Evolutionary conservation across 306 rosid genomes (phyloP).

Genomic region (Casuarina equisetifolia): DNA sequence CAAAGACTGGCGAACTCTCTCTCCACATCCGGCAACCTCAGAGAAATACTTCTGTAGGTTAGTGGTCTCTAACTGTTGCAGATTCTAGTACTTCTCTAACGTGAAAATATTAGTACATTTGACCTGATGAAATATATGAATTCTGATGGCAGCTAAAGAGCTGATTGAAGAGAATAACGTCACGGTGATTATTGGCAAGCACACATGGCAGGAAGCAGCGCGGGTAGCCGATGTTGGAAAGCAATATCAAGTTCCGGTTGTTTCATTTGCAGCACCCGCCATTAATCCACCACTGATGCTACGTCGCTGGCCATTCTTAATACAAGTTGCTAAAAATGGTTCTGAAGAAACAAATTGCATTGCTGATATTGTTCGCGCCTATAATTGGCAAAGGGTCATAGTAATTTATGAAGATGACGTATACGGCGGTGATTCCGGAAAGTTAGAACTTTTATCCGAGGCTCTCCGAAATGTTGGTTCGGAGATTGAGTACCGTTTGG

Average conservation of each 20-base stretch:
- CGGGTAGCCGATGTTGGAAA: constrained; percentile 52
- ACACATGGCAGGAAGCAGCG: constrained; percentile 57
- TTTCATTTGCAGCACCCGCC: constrained; percentile 52
- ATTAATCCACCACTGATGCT: constrained; percentile 30
- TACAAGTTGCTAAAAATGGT: constrained; percentile 39
- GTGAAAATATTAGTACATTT: not conserved
- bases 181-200: constrained; percentile 47
- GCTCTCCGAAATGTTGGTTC: constrained; percentile 50
- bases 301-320: constrained; percentile 56
- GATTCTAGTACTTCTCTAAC: not conserved
- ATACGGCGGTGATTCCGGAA: constrained; percentile 45
- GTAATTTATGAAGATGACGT: constrained; percentile 49
- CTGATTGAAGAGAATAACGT: constrained; percentile 38
- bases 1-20: not conserved
- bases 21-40: not conserved
- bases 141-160: constrained; percentile 41
- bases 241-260: constrained; percentile 40
- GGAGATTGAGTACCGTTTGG: constrained; percentile 47
- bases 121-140: not conserved
- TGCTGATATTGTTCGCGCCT: constrained; percentile 38
- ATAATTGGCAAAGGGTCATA: constrained; percentile 43
- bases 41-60: not conserved
- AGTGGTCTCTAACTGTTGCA: not conserved
- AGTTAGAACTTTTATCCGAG: constrained; percentile 49
- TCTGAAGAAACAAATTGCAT: constrained; percentile 49